Base-by-base conservation (phyloP, 2,329 filamentous ascomycete genomes). In the Aspergillus awamori region DNA sequence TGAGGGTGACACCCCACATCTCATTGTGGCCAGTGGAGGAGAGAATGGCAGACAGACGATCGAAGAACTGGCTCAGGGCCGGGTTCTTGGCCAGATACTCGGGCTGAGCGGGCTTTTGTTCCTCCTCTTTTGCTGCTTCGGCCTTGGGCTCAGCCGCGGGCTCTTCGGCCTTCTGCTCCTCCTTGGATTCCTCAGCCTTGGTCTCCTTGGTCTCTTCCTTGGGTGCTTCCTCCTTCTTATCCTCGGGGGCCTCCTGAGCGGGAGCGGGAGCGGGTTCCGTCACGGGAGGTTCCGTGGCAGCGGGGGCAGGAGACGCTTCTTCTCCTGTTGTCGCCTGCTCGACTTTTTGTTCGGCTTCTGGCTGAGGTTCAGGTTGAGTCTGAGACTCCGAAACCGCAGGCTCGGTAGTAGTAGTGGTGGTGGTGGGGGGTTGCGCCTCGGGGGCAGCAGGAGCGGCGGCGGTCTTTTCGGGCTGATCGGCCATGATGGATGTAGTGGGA, bases 1-100 rank as follows among this genome's bases (percentile, higher is more conserved):
- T 73, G 48, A 97, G 86, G 33, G 84, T 81, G 57, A 97, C 87
- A 53, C 93, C 93, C 87, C 93, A 98, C 84, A 97, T 91, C 82
- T 97, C 93, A 55, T 80, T 79, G 77, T 96, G 84, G 15, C 79
- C 82, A 55, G 85, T 80, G 61, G 83, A 80, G 53, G 80, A 77
- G 62, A 87, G 76, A 62, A 93, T 84, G 6, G 81, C 76, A 5
- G 84, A 78, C 36, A 93, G 81, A 30, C 81, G 81, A 8, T 81
- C 80, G 63, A 86, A 84, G 64, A 93, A 82, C 63, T 84, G 80
- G 55, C 77, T 75, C 36, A 91, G 79, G 11, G 81, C 69, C 1
- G 74, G 69, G 53, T 74, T 76, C n/a, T 74, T 74, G 51, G 66
- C 70, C 53, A 79, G 63, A 51, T 77, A 79, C 10, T 63, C 65